Evolutionary conservation across 495 filamentous ascomycete species (phyloP), one percentile per base, ranked within the genome.

Genomic region (Trypethelium eluteriae): DNA sequence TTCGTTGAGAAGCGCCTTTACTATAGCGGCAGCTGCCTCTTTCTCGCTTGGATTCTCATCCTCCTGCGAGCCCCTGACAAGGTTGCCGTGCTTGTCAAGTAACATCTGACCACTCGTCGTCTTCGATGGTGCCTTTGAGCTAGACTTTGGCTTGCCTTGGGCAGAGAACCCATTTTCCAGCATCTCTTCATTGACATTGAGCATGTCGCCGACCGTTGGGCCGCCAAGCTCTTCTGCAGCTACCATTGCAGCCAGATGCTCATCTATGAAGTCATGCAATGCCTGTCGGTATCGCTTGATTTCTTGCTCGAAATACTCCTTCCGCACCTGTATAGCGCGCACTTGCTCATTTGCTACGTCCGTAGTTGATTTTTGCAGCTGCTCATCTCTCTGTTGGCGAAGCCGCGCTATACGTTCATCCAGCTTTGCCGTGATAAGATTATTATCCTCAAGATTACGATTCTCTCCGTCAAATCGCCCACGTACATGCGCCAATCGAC

Each of bases 191-290:
- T 86, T 82, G 41, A 93, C 79, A 12, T 88, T 85, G 65, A 86
- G 75, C 53, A 85, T 77, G 69, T 91, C 87, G 11, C 92, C 92
- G 1, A 93, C 90, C 6, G 91, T 86, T 0, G 92, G 92, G 0
- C 92, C 92, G 4, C 92, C 92, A 10, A 91, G 80, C 71, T 91
- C 89, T 77, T 96, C 92, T 0, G 89, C 90, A 14, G 91, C 91
- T 39, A 96, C 79, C 90, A 93, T 92, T 0, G 82, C 76, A 5
- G 88, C 89, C 2, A 96, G 82, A 50, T 88, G 82, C 16, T 86
- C 79, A 65, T 88, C 83, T 18, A 93, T 84, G 66, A 96, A 96
- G n/a, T 77, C 80, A 70, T 88, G 82, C 25, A 95, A 80, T 2
- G 83, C 82, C 38, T 80, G 79, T 14, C 88, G 80, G 35, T 94